Percentiles rank a stretch among this genome's conserved stretches.
Conservation (phyloP, 208 protist genomes). For the Borovskyia barvae region DNA sequence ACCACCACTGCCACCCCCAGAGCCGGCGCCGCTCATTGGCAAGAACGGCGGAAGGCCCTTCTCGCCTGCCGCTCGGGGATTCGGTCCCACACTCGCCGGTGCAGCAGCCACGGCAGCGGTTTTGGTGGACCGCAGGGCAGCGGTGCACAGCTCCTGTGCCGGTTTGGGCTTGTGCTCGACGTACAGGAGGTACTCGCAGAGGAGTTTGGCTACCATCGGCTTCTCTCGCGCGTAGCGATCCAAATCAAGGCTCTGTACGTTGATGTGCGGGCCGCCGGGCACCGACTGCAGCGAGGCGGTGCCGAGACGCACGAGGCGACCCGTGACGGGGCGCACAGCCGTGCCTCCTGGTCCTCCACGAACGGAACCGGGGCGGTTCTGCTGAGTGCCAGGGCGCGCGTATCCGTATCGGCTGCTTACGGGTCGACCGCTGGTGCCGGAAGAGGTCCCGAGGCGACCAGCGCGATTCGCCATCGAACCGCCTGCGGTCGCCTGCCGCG, state of each 20-base stretch:
- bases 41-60: constrained; percentile 10
- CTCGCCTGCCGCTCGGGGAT: background rate
- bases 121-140: constrained; percentile 37
- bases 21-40: constrained; percentile 9
- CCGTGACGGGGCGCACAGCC: constrained; percentile 76
- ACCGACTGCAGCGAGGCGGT: constrained; percentile 90
- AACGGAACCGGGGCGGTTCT: constrained; percentile 38
- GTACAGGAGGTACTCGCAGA: constrained; percentile 95
- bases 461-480: constrained; percentile 15
- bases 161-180: constrained; percentile 91
- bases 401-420: constrained; percentile 81
- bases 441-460: constrained; percentile 31
- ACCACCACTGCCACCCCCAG: background rate
- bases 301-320: constrained; percentile 91
- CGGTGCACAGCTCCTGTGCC: constrained; percentile 88
- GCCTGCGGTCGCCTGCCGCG: constrained; percentile 24
- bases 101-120: background rate
- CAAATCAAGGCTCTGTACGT: constrained; percentile 82
- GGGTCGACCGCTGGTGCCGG: constrained; percentile 39
- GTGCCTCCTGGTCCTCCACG: constrained; percentile 43
- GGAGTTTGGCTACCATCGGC: constrained; percentile 90
- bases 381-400: constrained; percentile 73
- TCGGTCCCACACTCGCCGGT: background rate
- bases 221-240: constrained; percentile 87
- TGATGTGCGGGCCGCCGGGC: constrained; percentile 81